Evolutionary conservation across 1,284 basidiomycete genomes (phyloP).

Genomic region (Albatrellus sp.): DNA sequence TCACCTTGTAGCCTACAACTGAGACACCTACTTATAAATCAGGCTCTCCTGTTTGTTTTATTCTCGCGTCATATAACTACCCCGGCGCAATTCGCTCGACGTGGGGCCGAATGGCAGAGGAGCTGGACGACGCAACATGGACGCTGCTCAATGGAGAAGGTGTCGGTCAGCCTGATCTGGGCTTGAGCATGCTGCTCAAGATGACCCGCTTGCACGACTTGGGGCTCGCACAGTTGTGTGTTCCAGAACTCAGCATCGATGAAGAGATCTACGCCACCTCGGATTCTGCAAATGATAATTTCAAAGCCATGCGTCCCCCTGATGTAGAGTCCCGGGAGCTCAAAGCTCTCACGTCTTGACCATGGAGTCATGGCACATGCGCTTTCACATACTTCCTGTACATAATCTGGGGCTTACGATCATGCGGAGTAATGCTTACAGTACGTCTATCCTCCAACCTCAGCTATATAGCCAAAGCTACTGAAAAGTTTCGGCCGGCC

Average conservation of each 20-base stretch:
- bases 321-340: too few species aligned
- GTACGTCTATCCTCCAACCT: too few species aligned
- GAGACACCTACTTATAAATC: background rate
- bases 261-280: slow-evolving; percentile 2
- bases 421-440: too few species aligned
- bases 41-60: slow-evolving; percentile 69
- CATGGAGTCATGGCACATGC: too few species aligned
- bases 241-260: slow-evolving; percentile 25
- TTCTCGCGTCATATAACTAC: slow-evolving; percentile 54
- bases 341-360: too few species aligned
- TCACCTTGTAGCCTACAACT: background rate
- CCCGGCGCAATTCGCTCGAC: slow-evolving; percentile 50
- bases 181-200: slow-evolving; percentile 54
- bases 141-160: slow-evolving; percentile 36
- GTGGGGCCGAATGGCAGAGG: slow-evolving; percentile 57
- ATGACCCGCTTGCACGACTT: slow-evolving; percentile 68
- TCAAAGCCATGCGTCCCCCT: too few species aligned
- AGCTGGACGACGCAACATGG: slow-evolving; percentile 58
- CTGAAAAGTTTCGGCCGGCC: too few species aligned
- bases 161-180: slow-evolving; percentile 24
- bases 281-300: too few species aligned
- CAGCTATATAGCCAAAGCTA: too few species aligned
- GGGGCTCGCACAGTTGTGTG: slow-evolving; percentile 58
- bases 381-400: too few species aligned
- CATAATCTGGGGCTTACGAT: too few species aligned